phyloP scores from a whole-genome alignment of 495 filamentous ascomycete genomes.

The Staphylotrichum tortipilum region DNA sequence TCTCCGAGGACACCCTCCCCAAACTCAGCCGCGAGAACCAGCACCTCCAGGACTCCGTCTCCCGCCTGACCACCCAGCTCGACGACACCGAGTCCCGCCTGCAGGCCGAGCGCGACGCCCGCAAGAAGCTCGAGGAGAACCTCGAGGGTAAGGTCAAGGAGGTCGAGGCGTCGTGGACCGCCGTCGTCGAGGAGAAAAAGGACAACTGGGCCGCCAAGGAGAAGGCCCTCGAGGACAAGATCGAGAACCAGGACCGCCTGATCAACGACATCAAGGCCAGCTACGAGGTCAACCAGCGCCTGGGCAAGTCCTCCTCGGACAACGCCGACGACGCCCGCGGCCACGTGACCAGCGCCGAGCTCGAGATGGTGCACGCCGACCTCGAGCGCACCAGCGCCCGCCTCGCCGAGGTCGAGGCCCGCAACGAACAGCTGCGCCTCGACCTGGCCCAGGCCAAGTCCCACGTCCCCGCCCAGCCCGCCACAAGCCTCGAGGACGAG shows the following conservation, averaged over 20 bases:
- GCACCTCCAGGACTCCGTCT: constrained; percentile 70
- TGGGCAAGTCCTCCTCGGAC: constrained; percentile 66
- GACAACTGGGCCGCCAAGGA: constrained; percentile 97
- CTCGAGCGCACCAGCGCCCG: constrained; percentile 81
- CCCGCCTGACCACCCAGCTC: constrained; percentile 78
- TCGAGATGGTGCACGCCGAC: constrained; percentile 87
- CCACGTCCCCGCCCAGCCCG: constrained; percentile 52
- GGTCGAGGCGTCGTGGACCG: constrained; percentile 81
- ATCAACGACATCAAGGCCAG: constrained; percentile 92
- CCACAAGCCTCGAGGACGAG: constrained; percentile 66
- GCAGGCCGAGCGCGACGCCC: constrained; percentile 60
- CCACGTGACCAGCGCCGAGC: constrained; percentile 73
- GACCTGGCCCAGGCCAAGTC: constrained; percentile 85
- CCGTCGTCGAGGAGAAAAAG: constrained; percentile 87
- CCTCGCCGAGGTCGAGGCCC: constrained; percentile 82
- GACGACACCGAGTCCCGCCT: constrained; percentile 74
- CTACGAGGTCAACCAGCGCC: constrained; percentile 89
- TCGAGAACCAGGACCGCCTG: constrained; percentile 86
- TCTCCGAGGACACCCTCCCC: constrained; percentile 83
- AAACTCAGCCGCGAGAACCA: constrained; percentile 80
- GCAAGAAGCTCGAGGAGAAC: constrained; percentile 65
- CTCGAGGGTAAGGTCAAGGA: constrained; percentile 74
- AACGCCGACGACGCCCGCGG: constrained; percentile 48
- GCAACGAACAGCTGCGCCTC: constrained; percentile 86
- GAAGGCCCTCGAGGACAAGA: constrained; percentile 80